Percentiles rank a stretch among this genome's conserved stretches.
Evolutionary conservation across 2,329 filamentous ascomycete genomes (phyloP).

Genomic region (Decorospora gaudefroyi): DNA sequence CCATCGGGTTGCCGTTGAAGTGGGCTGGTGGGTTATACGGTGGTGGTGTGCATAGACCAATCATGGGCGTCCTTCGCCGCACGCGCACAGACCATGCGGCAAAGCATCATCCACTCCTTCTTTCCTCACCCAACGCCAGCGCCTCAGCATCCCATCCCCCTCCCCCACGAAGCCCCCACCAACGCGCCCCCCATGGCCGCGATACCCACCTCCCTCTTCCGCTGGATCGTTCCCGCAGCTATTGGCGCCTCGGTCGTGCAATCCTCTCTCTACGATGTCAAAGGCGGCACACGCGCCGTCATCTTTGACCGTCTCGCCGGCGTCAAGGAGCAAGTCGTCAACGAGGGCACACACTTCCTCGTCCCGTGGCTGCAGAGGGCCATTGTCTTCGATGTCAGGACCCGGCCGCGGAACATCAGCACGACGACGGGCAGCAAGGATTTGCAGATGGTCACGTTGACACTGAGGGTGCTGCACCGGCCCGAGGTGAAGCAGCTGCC

Average conservation of each 20-base stretch:
- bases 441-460: slow-evolving; percentile 99
- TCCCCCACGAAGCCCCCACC: slow-evolving; percentile 8
- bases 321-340: slow-evolving; percentile 90
- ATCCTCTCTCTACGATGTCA: slow-evolving; percentile 93
- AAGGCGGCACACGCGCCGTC: slow-evolving; percentile 89
- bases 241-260: slow-evolving; percentile 70
- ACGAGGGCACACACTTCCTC: slow-evolving; percentile 96
- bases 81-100: slow-evolving; percentile 15
- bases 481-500: slow-evolving; percentile 91
- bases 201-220: slow-evolving; percentile 43
- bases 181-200: slow-evolving; percentile 44
- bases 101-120: slow-evolving; percentile 19
- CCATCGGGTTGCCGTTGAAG: too few species aligned
- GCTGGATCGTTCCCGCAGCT: slow-evolving; percentile 72
- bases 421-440: slow-evolving; percentile 99
- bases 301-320: slow-evolving; percentile 95
- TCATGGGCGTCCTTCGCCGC: slow-evolving; percentile 20
- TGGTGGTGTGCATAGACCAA: slow-evolving; percentile 18
- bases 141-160: slow-evolving; percentile 22
- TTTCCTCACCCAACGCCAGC: slow-evolving; percentile 17
- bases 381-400: slow-evolving; percentile 95
- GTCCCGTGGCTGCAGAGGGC: slow-evolving; percentile 94
- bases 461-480: slow-evolving; percentile 89
- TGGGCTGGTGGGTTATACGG: background rate
- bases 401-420: slow-evolving; percentile 94